Conservation (phyloP, 176 grass and related monocot genomes). For the Triticum urartu region DNA sequence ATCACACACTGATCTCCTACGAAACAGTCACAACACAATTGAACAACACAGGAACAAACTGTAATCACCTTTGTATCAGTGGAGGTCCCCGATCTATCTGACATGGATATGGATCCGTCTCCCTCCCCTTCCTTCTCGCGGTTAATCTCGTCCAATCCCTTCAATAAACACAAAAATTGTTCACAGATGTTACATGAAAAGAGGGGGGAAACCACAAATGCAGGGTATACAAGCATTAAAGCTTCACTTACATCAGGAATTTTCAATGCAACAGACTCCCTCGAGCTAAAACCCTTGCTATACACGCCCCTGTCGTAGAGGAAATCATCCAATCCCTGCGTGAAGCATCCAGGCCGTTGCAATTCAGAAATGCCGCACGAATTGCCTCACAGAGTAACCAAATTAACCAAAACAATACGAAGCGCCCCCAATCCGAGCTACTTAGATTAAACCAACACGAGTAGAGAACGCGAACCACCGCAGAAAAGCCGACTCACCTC, state of each 20-base stretch:
- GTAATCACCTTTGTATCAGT: slow-evolving; percentile 45
- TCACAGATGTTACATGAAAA: slow-evolving; percentile 5
- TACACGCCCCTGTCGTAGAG: slow-evolving; percentile 23
- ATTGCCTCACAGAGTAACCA: background rate
- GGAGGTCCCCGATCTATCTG: slow-evolving; percentile 20
- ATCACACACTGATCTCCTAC: background rate
- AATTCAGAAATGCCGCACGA: background rate
- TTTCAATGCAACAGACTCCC: background rate
- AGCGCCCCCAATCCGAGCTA: background rate
- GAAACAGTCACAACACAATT: slow-evolving; percentile 20
- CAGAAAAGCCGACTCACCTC: slow-evolving; percentile 30
- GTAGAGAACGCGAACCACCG: background rate
- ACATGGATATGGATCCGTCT: slow-evolving; percentile 30
- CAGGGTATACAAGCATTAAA: background rate
- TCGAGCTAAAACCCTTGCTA: slow-evolving; percentile 20
- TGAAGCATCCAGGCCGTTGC: background rate
- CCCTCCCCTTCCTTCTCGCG: slow-evolving; percentile 29
- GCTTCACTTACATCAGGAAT: slow-evolving; percentile 27
- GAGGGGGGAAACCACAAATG: background rate
- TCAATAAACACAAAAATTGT: slow-evolving; percentile 11
- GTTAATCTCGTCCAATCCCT: slow-evolving; percentile 35
- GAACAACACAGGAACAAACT: slow-evolving; percentile 20
- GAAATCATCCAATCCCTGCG: slow-evolving; percentile 31
- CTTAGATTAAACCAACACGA: background rate
- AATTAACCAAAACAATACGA: background rate